Conservation (phyloP, 495 filamentous ascomycete species). For the Beverwykella pulmonaria region DNA sequence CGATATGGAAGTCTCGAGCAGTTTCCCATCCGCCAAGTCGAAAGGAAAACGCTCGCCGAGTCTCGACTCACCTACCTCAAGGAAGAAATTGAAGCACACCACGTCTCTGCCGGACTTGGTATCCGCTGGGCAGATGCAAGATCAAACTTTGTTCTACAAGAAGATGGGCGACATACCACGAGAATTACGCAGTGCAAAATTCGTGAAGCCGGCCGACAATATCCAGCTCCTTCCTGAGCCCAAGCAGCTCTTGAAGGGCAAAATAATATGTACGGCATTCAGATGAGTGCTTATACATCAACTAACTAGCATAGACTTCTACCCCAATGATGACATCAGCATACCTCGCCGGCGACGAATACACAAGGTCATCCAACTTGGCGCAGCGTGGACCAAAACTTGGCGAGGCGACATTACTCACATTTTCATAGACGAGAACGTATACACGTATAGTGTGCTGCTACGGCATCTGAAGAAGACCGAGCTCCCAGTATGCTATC, state of each 20-base stretch:
- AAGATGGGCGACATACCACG: constrained; percentile 19
- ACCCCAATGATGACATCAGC: constrained; percentile 76
- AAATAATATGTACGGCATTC: constrained; percentile 23
- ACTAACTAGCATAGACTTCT: constrained; percentile 61
- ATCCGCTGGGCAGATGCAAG: neutral
- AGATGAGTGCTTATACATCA: neutral
- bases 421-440: constrained; percentile 73
- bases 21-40: constrained; percentile 8
- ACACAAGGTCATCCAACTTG: constrained; percentile 72
- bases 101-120: constrained; percentile 15
- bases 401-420: constrained; percentile 62
- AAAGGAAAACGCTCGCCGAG: constrained; percentile 3
- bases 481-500: constrained; percentile 51
- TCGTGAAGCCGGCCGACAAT: constrained; percentile 13
- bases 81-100: constrained; percentile 7
- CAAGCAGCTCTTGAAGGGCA: constrained; percentile 26
- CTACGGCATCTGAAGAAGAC: constrained; percentile 58
- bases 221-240: constrained; percentile 28
- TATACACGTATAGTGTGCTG: constrained; percentile 66
- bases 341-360: constrained; percentile 70
- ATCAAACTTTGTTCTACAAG: constrained; percentile 24
- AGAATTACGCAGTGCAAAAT: constrained; percentile 17
- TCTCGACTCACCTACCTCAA: neutral
- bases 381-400: constrained; percentile 64
- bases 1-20: constrained; percentile 5